Evolutionary conservation across 2,329 filamentous ascomycete genomes (phyloP).

Genomic region (Microdochium trichocladiopsis): DNA sequence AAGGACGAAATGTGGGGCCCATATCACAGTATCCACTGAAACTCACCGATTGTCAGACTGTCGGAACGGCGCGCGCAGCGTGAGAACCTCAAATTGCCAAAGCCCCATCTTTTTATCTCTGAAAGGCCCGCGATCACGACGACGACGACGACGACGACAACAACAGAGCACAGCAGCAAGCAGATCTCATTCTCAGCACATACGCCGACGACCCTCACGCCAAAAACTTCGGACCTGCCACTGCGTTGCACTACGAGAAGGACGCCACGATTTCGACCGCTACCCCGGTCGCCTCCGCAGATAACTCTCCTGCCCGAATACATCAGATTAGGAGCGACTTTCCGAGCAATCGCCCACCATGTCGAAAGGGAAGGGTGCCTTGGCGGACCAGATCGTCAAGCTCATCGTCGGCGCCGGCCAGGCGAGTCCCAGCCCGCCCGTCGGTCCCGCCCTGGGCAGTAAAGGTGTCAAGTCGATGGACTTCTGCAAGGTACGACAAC

Average conservation of each 20-base stretch:
- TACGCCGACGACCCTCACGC: neutral
- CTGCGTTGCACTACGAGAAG: too few relatives aligned
- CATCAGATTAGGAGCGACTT: neutral
- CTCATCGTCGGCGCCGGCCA: conserved; percentile 95
- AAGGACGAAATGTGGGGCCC: too few relatives aligned
- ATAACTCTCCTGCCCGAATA: neutral
- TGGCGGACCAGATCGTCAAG: conserved; percentile 76
- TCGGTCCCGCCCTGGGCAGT: conserved; percentile 90
- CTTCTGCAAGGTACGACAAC: conserved; percentile 80
- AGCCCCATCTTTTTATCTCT: neutral
- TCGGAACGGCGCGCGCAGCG: neutral
- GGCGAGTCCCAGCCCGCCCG: conserved; percentile 88
- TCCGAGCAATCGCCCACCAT: conserved; percentile 27
- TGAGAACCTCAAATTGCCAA: neutral
- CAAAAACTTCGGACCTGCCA: too few relatives aligned
- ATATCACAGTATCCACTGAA: too few relatives aligned
- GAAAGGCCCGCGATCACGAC: neutral
- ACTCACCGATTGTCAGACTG: too few relatives aligned
- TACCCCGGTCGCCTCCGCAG: neutral
- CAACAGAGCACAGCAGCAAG: neutral
- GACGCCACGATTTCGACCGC: too few relatives aligned
- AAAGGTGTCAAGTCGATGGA: conserved; percentile 99
- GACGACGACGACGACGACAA: neutral
- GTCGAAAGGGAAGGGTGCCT: conserved; percentile 41
- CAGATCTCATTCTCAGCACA: neutral